These are phyloP conservation scores for Aspergillus avenaceus DNA, from an alignment of 495 filamentous ascomycete species.

Conservation along the genomic window DNA sequence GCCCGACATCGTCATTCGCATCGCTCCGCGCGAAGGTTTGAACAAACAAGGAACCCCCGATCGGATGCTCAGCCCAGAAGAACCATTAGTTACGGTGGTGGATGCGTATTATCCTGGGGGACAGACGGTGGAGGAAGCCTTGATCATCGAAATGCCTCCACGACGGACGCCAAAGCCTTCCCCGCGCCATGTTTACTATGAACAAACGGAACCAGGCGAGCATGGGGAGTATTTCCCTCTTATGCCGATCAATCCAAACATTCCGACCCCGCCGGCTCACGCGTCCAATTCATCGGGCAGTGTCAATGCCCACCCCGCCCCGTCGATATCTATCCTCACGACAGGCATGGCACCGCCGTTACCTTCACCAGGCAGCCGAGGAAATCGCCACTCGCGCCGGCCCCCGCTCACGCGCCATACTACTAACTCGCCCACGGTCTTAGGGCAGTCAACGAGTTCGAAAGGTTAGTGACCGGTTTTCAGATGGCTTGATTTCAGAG, in stretches of 20 bases:
- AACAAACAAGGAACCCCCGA: slow-evolving; percentile 50
- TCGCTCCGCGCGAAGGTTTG: slow-evolving; percentile 49
- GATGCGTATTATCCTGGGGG: slow-evolving; percentile 87
- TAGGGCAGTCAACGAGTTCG: slow-evolving; percentile 29
- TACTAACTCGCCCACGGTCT: slow-evolving; percentile 75
- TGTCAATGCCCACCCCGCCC: slow-evolving; percentile 22
- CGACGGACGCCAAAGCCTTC: slow-evolving; percentile 83
- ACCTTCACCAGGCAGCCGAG: slow-evolving; percentile 74
- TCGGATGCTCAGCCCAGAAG: slow-evolving; percentile 77
- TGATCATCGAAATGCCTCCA: slow-evolving; percentile 82
- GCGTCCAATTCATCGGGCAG: slow-evolving; percentile 32
- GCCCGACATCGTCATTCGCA: slow-evolving; percentile 74
- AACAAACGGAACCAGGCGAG: slow-evolving; percentile 65
- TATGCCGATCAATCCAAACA: slow-evolving; percentile 55
- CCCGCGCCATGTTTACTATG: slow-evolving; percentile 58
- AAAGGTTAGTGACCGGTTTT: slow-evolving; percentile 23
- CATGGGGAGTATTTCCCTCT: slow-evolving; percentile 87
- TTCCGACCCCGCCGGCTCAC: slow-evolving; percentile 34
- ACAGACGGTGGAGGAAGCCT: slow-evolving; percentile 83
- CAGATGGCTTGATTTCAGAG: background rate
- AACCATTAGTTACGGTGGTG: slow-evolving; percentile 70
- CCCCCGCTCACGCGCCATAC: slow-evolving; percentile 58
- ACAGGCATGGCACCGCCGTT: slow-evolving; percentile 77
- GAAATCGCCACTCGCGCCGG: slow-evolving; percentile 39
- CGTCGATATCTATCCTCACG: slow-evolving; percentile 72